Percentiles rank a stretch among this genome's conserved stretches.
These are phyloP conservation scores for Sarocladium brachiariae DNA, from an alignment of 2,329 filamentous ascomycete genomes.

Conservation along the genomic window DNA sequence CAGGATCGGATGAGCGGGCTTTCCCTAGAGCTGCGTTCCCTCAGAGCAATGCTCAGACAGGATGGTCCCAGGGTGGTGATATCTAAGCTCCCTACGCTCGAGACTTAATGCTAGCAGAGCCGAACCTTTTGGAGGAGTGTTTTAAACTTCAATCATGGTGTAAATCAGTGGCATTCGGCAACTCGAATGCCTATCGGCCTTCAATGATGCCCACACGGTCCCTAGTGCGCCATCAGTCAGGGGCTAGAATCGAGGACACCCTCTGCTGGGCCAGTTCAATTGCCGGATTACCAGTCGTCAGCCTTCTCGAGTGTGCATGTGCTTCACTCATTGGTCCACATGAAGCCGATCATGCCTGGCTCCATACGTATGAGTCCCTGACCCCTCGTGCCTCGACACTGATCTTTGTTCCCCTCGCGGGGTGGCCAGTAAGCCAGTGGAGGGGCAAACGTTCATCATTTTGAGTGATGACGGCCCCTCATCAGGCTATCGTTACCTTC, in stretches of 20 bases:
- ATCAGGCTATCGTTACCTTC: neutral
- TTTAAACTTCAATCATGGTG: too few species aligned
- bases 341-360: slow-evolving; percentile 8
- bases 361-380: neutral
- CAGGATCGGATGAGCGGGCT: too few species aligned
- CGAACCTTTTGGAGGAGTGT: too few species aligned
- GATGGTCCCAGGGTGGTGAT: too few species aligned
- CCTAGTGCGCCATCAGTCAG: neutral
- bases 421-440: slow-evolving; percentile 11
- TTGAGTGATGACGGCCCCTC: neutral
- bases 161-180: too few species aligned
- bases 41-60: too few species aligned
- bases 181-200: neutral
- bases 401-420: neutral
- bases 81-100: too few species aligned
- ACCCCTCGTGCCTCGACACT: slow-evolving; percentile 1
- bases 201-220: neutral
- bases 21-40: too few species aligned
- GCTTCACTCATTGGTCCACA: slow-evolving; percentile 35
- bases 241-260: neutral
- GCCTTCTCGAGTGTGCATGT: slow-evolving; percentile 23
- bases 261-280: neutral
- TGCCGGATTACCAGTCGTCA: neutral
- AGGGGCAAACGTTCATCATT: neutral
- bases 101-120: too few species aligned